phyloP scores from a whole-genome alignment of 2,329 filamentous ascomycete species.

The Verticillium zaregamsianum region DNA sequence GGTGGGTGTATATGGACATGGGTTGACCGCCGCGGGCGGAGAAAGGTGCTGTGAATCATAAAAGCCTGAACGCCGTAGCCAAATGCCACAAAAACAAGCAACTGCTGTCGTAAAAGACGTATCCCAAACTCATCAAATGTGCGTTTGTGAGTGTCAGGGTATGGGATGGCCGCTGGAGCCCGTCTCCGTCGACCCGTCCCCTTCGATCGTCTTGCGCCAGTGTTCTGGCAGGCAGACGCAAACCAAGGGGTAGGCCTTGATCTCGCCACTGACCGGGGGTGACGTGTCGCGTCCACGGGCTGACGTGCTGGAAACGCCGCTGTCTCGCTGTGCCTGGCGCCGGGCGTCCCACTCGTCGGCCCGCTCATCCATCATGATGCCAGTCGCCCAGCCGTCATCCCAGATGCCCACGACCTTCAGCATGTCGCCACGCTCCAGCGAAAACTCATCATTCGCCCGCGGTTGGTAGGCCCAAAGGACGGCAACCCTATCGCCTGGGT shows the following conservation, averaged over 20 bases:
- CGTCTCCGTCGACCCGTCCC: conserved; percentile 68
- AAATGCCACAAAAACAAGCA: conserved; percentile 23
- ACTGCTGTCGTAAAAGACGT: conserved; percentile 16
- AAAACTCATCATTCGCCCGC: conserved; percentile 87
- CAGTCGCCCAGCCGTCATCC: conserved; percentile 99
- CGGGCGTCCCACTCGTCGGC: conserved; percentile 86
- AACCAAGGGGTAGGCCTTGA: conserved; percentile 96
- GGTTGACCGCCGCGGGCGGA: neutral
- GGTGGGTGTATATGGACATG: neutral
- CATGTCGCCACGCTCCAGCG: conserved; percentile 93
- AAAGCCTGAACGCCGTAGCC: conserved; percentile 31
- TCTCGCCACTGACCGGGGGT: conserved; percentile 69
- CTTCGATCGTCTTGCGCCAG: conserved; percentile 95
- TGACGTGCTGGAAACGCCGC: conserved; percentile 83
- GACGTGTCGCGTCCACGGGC: conserved; percentile 55
- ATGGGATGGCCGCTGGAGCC: conserved; percentile 39
- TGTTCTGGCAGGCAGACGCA: conserved; percentile 94
- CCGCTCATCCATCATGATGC: conserved; percentile 73
- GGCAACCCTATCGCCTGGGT: conserved; percentile 83
- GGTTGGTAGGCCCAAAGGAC: conserved; percentile 97
- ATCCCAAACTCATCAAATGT: conserved; percentile 17
- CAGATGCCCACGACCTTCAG: conserved; percentile 97
- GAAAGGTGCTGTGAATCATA: conserved; percentile 6
- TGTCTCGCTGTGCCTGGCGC: conserved; percentile 78
- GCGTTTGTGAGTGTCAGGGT: conserved; percentile 15